Evolutionary conservation across 2,329 filamentous ascomycete genomes (phyloP).

Genomic region (Conoideocrella luteorostrata): DNA sequence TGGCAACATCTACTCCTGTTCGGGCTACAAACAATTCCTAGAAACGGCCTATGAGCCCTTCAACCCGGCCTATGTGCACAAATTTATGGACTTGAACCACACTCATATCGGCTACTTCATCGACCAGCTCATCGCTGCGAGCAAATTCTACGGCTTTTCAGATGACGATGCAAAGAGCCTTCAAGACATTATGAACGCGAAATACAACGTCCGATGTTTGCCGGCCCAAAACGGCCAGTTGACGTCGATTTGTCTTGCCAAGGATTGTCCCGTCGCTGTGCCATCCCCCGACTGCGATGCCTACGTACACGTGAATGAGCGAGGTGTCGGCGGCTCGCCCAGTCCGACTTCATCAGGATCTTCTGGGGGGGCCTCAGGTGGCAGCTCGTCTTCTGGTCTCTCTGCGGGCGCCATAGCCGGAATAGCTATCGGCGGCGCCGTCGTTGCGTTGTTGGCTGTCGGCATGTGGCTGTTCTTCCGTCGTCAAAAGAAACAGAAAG

Average conservation of each 20-base stretch:
- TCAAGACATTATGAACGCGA: constrained; percentile 16
- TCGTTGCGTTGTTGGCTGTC: constrained; percentile 15
- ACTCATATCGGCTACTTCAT: constrained; percentile 25
- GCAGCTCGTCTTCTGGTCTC: constrained; percentile 2
- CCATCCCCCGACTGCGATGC: constrained; percentile 19
- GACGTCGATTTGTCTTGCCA: constrained; percentile 21
- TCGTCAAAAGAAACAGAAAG: constrained; percentile 7
- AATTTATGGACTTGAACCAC: constrained; percentile 25
- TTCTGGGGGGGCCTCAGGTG: not conserved
- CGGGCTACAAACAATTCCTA: constrained; percentile 13
- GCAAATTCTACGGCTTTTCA: constrained; percentile 21
- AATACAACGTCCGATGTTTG: constrained; percentile 22
- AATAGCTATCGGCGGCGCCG: constrained; percentile 19
- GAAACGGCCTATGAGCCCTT: constrained; percentile 12
- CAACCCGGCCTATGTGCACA: constrained; percentile 24
- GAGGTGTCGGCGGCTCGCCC: constrained; percentile 9
- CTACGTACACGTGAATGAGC: constrained; percentile 17
- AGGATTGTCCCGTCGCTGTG: constrained; percentile 20
- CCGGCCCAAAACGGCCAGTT: constrained; percentile 18
- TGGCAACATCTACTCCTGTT: constrained; percentile 21
- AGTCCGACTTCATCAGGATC: not conserved
- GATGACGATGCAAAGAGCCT: constrained; percentile 18
- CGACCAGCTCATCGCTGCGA: constrained; percentile 19
- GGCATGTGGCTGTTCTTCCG: constrained; percentile 13
- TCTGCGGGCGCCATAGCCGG: constrained; percentile 17